Evolutionary conservation across 495 filamentous ascomycete genomes (phyloP).

Genomic region (Aspergillus bridgeri): DNA sequence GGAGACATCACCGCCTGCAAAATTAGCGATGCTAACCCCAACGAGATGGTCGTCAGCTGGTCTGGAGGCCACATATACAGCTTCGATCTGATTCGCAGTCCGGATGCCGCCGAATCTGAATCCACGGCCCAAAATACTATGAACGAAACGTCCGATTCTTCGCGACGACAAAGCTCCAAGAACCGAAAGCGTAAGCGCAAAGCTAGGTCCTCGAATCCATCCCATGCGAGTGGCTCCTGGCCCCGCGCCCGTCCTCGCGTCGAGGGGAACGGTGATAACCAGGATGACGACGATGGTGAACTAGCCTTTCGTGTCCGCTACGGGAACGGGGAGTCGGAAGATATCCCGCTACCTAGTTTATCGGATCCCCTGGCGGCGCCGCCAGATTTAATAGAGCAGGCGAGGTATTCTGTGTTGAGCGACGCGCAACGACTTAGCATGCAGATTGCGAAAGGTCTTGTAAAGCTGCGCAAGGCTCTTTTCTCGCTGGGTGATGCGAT

Average conservation of each 20-base stretch:
- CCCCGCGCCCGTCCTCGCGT: slow-evolving; percentile 41
- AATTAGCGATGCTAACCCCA: slow-evolving; percentile 72
- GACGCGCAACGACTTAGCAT: slow-evolving; percentile 50
- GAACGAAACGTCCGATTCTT: slow-evolving; percentile 15
- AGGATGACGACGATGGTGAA: slow-evolving; percentile 23
- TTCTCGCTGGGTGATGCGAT: slow-evolving; percentile 49
- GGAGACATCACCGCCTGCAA: slow-evolving; percentile 76
- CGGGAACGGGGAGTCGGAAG: slow-evolving; percentile 59
- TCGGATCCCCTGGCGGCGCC: slow-evolving; percentile 27
- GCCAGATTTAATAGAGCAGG: slow-evolving; percentile 34
- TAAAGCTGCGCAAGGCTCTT: slow-evolving; percentile 55
- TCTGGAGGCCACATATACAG: slow-evolving; percentile 72
- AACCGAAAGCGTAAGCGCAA: slow-evolving; percentile 58
- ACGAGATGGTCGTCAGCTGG: slow-evolving; percentile 74
- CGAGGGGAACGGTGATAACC: slow-evolving; percentile 15
- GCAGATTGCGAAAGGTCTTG: slow-evolving; percentile 52
- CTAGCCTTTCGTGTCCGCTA: slow-evolving; percentile 55
- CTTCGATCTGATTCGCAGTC: slow-evolving; percentile 64
- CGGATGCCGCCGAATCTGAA: slow-evolving; percentile 49
- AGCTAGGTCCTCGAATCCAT: slow-evolving; percentile 42
- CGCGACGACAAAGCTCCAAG: slow-evolving; percentile 34
- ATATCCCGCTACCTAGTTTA: slow-evolving; percentile 43
- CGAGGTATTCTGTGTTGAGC: slow-evolving; percentile 42
- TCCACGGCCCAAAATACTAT: slow-evolving; percentile 11
- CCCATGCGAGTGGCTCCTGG: slow-evolving; percentile 39